A percentile compares a stretch with the other conserved stretches of the same genome.
Conservation (phyloP, 1,284 basidiomycete genomes). For the Pseudozyma thailandica region DNA sequence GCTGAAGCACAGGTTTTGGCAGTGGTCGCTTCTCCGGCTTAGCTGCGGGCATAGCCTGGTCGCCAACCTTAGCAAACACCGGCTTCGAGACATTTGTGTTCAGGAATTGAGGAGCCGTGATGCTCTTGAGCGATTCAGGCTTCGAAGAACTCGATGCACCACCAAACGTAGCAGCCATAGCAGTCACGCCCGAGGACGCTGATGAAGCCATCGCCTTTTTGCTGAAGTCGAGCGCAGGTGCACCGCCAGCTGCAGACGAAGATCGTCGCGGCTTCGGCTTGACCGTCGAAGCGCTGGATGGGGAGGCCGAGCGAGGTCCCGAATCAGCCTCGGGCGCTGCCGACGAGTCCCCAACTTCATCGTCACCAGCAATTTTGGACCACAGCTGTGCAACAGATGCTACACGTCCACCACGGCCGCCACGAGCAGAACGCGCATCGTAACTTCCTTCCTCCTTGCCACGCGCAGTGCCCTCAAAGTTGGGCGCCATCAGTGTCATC, state of each 20-base stretch:
- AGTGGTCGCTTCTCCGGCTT: constrained; percentile 34
- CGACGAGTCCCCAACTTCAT: constrained; percentile 20
- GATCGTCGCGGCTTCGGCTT: constrained; percentile 53
- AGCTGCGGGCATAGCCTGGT: constrained; percentile 4
- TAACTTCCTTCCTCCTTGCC: constrained; percentile 68
- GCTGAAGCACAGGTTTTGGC: constrained; percentile 36
- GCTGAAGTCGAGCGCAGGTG: constrained; percentile 59
- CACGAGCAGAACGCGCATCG: constrained; percentile 79
- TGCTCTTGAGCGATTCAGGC: constrained; percentile 43
- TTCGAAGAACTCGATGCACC: constrained; percentile 10
- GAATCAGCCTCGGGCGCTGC: constrained; percentile 13
- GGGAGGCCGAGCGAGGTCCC: constrained; percentile 22
- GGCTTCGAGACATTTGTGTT: constrained; percentile 46
- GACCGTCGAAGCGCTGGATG: constrained; percentile 43
- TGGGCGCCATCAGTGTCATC: constrained; percentile 27
- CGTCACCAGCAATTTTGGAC: constrained; percentile 70
- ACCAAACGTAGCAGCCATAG: constrained; percentile 32
- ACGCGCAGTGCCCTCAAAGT: constrained; percentile 1
- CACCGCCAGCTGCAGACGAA: constrained; percentile 32
- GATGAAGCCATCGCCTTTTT: constrained; percentile 30
- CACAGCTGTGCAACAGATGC: constrained; percentile 79
- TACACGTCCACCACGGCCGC: constrained; percentile 80
- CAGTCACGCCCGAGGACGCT: constrained; percentile 19
- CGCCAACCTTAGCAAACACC: constrained; percentile 35
- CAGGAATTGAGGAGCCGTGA: constrained; percentile 45